Evolutionary conservation across 805 yeast genomes (phyloP).

Genomic region (Hanseniaspora thailandica): DNA sequence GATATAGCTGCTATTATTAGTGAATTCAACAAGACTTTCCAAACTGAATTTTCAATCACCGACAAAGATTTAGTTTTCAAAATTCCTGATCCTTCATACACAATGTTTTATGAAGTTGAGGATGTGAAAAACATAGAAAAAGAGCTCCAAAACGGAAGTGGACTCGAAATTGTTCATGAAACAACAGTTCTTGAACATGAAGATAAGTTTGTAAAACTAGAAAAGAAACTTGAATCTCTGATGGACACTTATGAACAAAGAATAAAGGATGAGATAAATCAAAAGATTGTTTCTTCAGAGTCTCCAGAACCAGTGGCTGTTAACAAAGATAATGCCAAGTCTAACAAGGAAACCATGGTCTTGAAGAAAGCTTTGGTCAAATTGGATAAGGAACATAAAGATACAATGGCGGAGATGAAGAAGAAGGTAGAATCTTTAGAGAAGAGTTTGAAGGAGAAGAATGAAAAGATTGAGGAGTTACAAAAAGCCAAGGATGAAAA

Average conservation of each 20-base stretch:
- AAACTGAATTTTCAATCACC: background rate
- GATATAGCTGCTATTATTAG: background rate
- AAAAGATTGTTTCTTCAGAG: background rate
- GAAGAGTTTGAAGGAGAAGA: background rate
- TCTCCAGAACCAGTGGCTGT: background rate
- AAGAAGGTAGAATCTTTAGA: background rate
- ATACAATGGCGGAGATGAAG: background rate
- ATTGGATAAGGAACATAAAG: slow-evolving; percentile 3
- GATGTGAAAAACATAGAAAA: background rate
- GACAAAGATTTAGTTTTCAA: background rate
- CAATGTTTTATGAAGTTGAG: slow-evolving; percentile 2
- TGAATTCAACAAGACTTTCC: background rate
- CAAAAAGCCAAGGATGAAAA: background rate
- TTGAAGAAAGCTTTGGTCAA: slow-evolving; percentile 44
- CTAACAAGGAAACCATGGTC: slow-evolving; percentile 30
- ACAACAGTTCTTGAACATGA: background rate
- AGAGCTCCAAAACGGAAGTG: background rate
- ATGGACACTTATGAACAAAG: background rate
- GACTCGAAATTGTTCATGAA: background rate
- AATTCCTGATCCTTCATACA: background rate
- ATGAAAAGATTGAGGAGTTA: background rate
- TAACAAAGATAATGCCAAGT: slow-evolving; percentile 4
- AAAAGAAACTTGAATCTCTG: slow-evolving; percentile 3
- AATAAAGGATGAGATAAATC: background rate
- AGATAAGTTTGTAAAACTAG: background rate